Percentiles rank a stretch among this genome's conserved stretches.
Conservation (phyloP, 306 rosid species). For the Lotus japonicus region DNA sequence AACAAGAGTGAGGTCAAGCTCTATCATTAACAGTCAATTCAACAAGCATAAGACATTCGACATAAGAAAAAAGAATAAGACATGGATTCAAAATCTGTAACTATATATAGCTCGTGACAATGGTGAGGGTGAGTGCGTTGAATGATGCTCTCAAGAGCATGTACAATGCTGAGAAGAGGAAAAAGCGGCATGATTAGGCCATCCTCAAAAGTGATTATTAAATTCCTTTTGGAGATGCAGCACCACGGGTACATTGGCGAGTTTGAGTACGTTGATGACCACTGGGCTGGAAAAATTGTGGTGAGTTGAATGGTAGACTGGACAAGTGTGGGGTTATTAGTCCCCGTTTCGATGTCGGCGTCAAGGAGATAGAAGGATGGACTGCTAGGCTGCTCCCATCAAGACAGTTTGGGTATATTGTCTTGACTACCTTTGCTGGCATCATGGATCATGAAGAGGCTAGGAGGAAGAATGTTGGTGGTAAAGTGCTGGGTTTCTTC, state of each 20-base stretch:
- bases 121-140: slow-evolving; percentile 40
- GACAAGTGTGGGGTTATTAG: slow-evolving; percentile 47
- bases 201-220: slow-evolving; percentile 39
- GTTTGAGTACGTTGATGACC: slow-evolving; percentile 49
- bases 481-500: slow-evolving; percentile 43
- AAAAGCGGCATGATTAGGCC: slow-evolving; percentile 49
- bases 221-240: slow-evolving; percentile 43
- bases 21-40: no score
- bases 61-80: no score
- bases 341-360: slow-evolving; percentile 48
- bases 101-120: no score
- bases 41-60: no score
- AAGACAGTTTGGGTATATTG: slow-evolving; percentile 49
- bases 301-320: slow-evolving; percentile 44
- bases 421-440: slow-evolving; percentile 45
- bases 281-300: slow-evolving; percentile 42
- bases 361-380: slow-evolving; percentile 43
- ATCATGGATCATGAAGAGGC: slow-evolving; percentile 55
- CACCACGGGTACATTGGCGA: slow-evolving; percentile 44
- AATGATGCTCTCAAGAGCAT: slow-evolving; percentile 50
- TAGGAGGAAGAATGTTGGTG: slow-evolving; percentile 47
- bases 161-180: slow-evolving; percentile 51
- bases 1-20: no score
- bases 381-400: slow-evolving; percentile 50
- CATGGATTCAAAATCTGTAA: no score